Base-by-base conservation (phyloP, 2,329 filamentous ascomycete species). In the Microcyclosporella mali region DNA sequence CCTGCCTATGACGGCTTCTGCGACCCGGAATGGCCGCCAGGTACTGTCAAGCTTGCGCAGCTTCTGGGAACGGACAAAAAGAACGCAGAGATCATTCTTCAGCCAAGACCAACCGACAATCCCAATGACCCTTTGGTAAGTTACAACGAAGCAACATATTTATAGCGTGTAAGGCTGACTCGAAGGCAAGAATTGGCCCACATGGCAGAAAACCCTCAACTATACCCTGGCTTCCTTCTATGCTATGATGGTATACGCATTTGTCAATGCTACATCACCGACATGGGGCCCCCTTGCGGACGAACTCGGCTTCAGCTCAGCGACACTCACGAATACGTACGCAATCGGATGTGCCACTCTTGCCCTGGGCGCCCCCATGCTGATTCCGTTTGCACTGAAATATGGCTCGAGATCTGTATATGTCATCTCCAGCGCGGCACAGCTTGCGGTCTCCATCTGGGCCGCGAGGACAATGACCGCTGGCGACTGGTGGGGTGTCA, bases 321-420 rank as follows among this genome's bases (percentile, higher is more conserved):
- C 56, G 1, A 50, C 63, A 0, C 48, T 75, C 27, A 75, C 73
- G 4, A 63, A 71, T 40, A 67, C 64, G 2, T 70, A 67, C 40
- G 74, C 71, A 1, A 63, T 66, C 2, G 66, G 64, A 3, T 71
- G 61, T 39, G 72, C 62, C 1, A 70, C 73, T 28, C 63, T 76
- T 11, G 63, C 66, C 27, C 65, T 75, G 15, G 73, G 72, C 3
- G 53, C 72, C 1, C 68, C 67, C 1, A 65, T 75, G 30, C 71
- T 77, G 51, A 61, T 77, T 37, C 73, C 74, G 0, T 58, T 76
- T 4, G 73, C 73, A 2, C 70, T 74, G 39, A 71, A 74, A 41
- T 62, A 69, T 43, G 74, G 74, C 11, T 66, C 70, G 15, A 65
- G 74, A 2, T 71, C 74, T 1, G 66, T 77, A 3, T 77, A 74